Conservation (phyloP, 257 asterid species). For the Przewalskia tangutica region DNA sequence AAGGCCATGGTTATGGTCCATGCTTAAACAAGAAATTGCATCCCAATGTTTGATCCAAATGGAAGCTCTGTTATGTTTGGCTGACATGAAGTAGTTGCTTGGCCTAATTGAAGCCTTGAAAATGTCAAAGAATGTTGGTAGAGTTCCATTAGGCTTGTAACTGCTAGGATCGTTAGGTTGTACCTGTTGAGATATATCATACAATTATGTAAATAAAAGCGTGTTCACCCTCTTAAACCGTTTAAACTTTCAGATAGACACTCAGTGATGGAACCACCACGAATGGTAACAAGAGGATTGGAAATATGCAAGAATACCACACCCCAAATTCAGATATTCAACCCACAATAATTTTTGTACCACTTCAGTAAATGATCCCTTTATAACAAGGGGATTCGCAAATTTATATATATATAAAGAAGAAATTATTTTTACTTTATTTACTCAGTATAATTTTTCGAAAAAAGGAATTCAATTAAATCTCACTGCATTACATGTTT, state of each 20-base stretch:
- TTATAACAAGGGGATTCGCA: too few species aligned
- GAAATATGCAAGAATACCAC: neutral
- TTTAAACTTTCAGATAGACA: neutral
- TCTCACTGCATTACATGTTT: neutral
- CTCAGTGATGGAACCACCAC: neutral
- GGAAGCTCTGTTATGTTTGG: slow-evolving; percentile 2
- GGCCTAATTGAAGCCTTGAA: slow-evolving; percentile 16
- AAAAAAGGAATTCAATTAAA: neutral
- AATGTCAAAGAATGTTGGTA: slow-evolving; percentile 16
- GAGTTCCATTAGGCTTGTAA: slow-evolving; percentile 11
- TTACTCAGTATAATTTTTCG: neutral
- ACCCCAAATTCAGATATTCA: neutral
- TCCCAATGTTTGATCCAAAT: slow-evolving; percentile 17
- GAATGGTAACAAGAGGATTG: neutral
- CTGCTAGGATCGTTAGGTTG: neutral
- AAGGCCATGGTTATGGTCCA: slow-evolving; percentile 9
- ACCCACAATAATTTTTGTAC: too few species aligned
- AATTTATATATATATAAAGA: neutral
- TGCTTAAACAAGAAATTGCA: slow-evolving; percentile 16
- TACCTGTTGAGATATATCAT: neutral
- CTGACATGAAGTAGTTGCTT: slow-evolving; percentile 9
- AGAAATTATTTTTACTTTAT: neutral
- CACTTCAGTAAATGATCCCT: too few species aligned
- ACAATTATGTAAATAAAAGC: neutral
- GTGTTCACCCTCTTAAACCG: neutral